These are phyloP conservation scores for Eucalyptus erythrocorys DNA, from an alignment of 345 rosid genomes.

Conservation along the genomic window DNA sequence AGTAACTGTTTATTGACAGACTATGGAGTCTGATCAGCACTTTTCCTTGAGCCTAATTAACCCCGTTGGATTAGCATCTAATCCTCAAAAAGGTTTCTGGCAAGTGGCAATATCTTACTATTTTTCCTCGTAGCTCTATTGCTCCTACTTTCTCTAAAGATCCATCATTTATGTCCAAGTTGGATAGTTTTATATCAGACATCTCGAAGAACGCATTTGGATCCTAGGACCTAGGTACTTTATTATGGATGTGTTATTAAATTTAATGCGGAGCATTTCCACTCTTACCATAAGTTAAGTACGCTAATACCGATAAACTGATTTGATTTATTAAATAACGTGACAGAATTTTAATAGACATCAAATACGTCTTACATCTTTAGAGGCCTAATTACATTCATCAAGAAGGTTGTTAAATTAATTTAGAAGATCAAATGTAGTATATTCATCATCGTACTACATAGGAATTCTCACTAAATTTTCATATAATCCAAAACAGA, in stretches of 20 bases:
- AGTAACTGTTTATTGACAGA: background rate
- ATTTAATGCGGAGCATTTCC: background rate
- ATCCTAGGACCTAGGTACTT: background rate
- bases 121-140: background rate
- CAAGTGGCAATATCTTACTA: background rate
- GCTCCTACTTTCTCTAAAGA: background rate
- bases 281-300: background rate
- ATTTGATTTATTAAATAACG: background rate
- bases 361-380: background rate
- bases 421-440: background rate
- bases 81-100: background rate
- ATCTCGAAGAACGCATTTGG: background rate
- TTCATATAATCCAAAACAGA: background rate
- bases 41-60: background rate
- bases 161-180: background rate
- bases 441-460: background rate
- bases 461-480: background rate
- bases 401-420: background rate
- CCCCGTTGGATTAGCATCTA: background rate
- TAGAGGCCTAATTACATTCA: background rate
- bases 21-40: background rate
- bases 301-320: background rate
- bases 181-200: background rate
- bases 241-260: background rate
- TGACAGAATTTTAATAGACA: background rate